Percentiles rank a stretch among this genome's conserved stretches.
Conservation (phyloP, 1,284 basidiomycete species). For the Athelia sp. region DNA sequence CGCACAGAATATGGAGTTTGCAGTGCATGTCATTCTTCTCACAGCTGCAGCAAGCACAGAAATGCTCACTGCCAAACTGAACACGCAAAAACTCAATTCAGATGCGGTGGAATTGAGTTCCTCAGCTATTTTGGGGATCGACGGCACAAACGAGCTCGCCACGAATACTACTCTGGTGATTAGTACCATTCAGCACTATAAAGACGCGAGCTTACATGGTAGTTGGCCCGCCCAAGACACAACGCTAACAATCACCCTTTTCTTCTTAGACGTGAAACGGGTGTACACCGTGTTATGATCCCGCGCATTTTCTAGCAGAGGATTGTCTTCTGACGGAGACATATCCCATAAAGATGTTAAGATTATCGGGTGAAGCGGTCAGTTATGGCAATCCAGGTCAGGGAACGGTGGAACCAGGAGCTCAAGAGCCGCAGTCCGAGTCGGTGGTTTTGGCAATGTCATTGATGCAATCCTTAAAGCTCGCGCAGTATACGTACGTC, state of each 20-base stretch:
- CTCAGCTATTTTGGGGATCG: constrained; percentile 59
- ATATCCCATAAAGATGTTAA: too few relatives aligned
- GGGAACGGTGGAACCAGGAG: too few relatives aligned
- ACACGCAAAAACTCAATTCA: constrained; percentile 32
- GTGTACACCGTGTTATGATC: constrained; percentile 38
- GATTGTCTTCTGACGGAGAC: background rate
- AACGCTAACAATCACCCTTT: constrained; percentile 43
- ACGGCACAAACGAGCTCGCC: constrained; percentile 63
- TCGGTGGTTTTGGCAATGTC: too few relatives aligned
- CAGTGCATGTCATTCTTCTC: constrained; percentile 47
- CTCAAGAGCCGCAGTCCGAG: too few relatives aligned
- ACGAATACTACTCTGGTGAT: constrained; percentile 51
- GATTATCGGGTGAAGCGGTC: too few relatives aligned
- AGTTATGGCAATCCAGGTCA: too few relatives aligned
- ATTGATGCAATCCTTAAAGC: too few relatives aligned
- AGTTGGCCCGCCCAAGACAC: constrained; percentile 49
- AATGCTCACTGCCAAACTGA: constrained; percentile 33
- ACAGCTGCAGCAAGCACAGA: constrained; percentile 38
- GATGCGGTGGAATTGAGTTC: constrained; percentile 53
- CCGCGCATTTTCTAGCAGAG: background rate
- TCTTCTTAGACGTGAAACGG: constrained; percentile 41
- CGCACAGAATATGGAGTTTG: constrained; percentile 49
- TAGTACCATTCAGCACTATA: too few relatives aligned
- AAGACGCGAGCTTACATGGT: constrained; percentile 28
- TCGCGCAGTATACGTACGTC: too few relatives aligned